A percentile compares a stretch with the other conserved stretches of the same genome.
Evolutionary conservation across 1,284 basidiomycete genomes (phyloP).

Genomic region (Anthracocystis setariae): DNA sequence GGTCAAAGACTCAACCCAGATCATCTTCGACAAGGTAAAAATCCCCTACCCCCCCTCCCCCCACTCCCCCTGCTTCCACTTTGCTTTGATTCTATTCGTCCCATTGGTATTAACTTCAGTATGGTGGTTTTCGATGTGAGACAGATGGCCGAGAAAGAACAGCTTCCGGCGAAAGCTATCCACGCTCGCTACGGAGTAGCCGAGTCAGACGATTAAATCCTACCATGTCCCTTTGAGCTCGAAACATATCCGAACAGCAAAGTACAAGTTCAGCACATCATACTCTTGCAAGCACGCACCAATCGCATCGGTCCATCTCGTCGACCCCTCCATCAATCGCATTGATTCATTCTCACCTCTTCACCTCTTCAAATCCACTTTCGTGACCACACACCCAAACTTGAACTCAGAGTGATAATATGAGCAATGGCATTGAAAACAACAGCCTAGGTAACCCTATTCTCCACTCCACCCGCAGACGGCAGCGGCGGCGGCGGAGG

Average conservation of each 20-base stretch:
- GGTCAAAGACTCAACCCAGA: conserved; percentile 39
- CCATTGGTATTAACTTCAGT: too few species aligned
- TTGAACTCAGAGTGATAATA: too few species aligned
- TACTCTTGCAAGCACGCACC: too few species aligned
- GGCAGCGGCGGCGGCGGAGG: conserved; percentile 31
- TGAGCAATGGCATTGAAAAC: conserved; percentile 9
- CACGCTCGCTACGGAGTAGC: conserved; percentile 29
- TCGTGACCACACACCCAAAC: too few species aligned
- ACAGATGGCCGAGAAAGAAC: conserved; percentile 46
- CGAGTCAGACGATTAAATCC: conserved; percentile 1
- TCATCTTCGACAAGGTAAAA: conserved; percentile 40
- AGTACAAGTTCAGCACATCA: too few species aligned
- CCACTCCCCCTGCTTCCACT: background rate
- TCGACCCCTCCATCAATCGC: background rate
- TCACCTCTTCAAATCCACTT: too few species aligned
- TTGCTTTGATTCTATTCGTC: background rate
- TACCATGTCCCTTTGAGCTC: too few species aligned
- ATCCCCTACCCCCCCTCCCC: background rate
- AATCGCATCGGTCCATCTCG: too few species aligned
- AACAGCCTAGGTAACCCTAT: conserved; percentile 22
- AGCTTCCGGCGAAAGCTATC: conserved; percentile 29
- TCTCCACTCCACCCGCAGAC: conserved; percentile 7
- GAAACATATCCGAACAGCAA: too few species aligned
- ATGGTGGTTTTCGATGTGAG: too few species aligned
- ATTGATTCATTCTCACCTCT: background rate